These are phyloP conservation scores for Leccinellum luteum DNA, from an alignment of 768 basidiomycete genomes.

Conservation along the genomic window DNA sequence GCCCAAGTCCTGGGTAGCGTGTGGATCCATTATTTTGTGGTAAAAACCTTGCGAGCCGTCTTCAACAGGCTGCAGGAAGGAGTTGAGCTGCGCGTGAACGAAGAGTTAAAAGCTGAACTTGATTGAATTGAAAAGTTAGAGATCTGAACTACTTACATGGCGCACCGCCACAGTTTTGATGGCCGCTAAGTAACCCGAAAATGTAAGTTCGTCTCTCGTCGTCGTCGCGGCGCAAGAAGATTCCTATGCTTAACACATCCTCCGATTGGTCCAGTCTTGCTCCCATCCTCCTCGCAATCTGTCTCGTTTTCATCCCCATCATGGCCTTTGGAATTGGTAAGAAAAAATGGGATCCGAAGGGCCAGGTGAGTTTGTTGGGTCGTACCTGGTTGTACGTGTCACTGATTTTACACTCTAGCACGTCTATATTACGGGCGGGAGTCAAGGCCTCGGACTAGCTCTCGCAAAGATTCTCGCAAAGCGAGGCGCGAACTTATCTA, in stretches of 20 bases:
- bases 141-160: too few species aligned
- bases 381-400: background rate
- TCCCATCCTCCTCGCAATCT: constrained; percentile 9
- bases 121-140: too few species aligned
- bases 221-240: background rate
- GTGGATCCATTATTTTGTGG: too few species aligned
- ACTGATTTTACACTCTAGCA: constrained; percentile 48
- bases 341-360: constrained; percentile 49
- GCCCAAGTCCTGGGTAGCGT: too few species aligned
- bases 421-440: constrained; percentile 83
- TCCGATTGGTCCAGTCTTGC: too few species aligned
- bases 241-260: background rate
- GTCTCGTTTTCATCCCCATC: constrained; percentile 3
- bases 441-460: constrained; percentile 74
- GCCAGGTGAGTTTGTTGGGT: constrained; percentile 31
- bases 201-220: too few species aligned
- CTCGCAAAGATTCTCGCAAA: constrained; percentile 64
- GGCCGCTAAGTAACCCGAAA: too few species aligned
- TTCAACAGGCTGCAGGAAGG: too few species aligned
- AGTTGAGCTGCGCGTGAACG: too few species aligned
- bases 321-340: constrained; percentile 23
- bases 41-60: too few species aligned
- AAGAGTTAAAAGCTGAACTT: too few species aligned
- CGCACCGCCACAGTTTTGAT: too few species aligned
- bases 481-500: constrained; percentile 79